Base-by-base conservation (phyloP, 2,329 filamentous ascomycete species). In the Blastomyces parvus region DNA sequence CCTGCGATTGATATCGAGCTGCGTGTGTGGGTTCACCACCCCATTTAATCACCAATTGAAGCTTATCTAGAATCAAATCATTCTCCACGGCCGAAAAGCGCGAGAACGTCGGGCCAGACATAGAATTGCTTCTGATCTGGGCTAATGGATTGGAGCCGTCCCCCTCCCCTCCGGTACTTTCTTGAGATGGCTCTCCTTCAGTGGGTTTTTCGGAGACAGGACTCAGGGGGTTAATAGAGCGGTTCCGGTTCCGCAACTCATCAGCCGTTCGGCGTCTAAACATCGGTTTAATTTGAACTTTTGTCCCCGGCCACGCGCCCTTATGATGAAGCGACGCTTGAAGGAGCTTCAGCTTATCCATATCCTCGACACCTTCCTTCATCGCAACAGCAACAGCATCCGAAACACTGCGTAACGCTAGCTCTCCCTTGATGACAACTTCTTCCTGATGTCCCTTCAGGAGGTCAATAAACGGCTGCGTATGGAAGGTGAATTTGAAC, bases 271-370 rank as follows among this genome's bases (percentile, higher is more conserved):
- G 87, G 78, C 93, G 96, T 60, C 92, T 87, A 76, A 99, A 99
- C 91, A 99, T 96, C 11, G 94, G 94, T 76, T 99, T 99, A 74
- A 99, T 97, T 76, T 99, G 94, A 1, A 99, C 91, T 75, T 99
- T 99, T 1, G 94, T 99, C 0, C 94, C 94, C 3, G 91, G 88
- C 89, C 93, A 97, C 25, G 86, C 87, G 1, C 92, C 91, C 75
- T 99, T 99, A 77, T 94, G 95, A 52, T 90, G 86, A 7, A 99
- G 79, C 6, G 95, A 93, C 66, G 93, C 93, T 64, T 89, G 88
- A 59, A 99, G 82, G 52, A 90, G 82, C 67, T 86, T 87, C n/a
- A 99, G 85, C 77, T 99, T 99, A 60, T 84, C 86, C 59, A 82
- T 82, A 71, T 99, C 95, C 74, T 99, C 94, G 25, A 91, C 80